These are phyloP conservation scores for Trichoderma oligosporum DNA, from an alignment of 2,329 filamentous ascomycete species.

Conservation along the genomic window DNA sequence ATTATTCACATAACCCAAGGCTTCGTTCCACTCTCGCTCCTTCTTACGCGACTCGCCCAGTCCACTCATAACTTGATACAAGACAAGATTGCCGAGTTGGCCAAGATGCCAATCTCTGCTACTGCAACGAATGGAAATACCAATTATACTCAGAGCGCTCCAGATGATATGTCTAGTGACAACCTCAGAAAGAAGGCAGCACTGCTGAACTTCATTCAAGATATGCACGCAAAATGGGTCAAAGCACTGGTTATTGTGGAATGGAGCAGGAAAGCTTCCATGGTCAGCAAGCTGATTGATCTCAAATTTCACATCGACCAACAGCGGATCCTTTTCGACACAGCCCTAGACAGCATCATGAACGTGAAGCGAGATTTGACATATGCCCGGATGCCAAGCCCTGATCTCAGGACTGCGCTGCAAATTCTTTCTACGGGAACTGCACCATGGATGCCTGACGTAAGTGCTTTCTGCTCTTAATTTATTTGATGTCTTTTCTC, in stretches of 20 bases:
- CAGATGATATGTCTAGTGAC: constrained; percentile 57
- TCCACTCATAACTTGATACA: constrained; percentile 75
- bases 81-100: constrained; percentile 66
- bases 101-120: constrained; percentile 59
- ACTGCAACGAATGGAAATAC: constrained; percentile 49
- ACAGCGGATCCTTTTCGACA: constrained; percentile 58
- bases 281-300: constrained; percentile 85
- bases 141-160: constrained; percentile 29
- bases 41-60: constrained; percentile 78
- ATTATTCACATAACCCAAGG: constrained; percentile 69
- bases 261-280: constrained; percentile 77
- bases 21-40: constrained; percentile 69
- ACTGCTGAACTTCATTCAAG: constrained; percentile 73
- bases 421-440: constrained; percentile 77
- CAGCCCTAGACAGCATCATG: constrained; percentile 59
- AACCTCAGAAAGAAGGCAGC: constrained; percentile 73
- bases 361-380: constrained; percentile 70
- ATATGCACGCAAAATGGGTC: constrained; percentile 81
- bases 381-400: constrained; percentile 74
- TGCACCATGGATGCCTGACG: constrained; percentile 74
- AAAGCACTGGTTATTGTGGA: constrained; percentile 87
- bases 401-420: constrained; percentile 85
- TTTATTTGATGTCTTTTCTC: constrained; percentile 22
- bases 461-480: constrained; percentile 42
- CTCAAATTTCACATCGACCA: constrained; percentile 70